These are phyloP conservation scores for Aspergillus intermedius DNA, from an alignment of 2,329 filamentous ascomycete genomes.

Conservation along the genomic window DNA sequence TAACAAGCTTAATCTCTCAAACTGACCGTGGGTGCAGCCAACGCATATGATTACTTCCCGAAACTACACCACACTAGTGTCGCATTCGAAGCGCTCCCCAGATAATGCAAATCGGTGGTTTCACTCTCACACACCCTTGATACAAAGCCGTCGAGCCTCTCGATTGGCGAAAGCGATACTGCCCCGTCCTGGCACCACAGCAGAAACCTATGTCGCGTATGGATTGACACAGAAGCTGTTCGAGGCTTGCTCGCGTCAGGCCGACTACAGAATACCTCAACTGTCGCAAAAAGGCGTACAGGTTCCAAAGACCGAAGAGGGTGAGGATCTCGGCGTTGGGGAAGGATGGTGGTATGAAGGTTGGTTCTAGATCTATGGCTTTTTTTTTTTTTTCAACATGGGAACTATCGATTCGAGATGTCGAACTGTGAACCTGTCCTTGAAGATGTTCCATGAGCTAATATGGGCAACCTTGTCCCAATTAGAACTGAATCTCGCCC, in stretches of 20 bases:
- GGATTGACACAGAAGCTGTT: conserved; percentile 72
- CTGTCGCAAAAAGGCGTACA: conserved; percentile 58
- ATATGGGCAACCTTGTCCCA: background rate
- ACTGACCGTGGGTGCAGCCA: background rate
- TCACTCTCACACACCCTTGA: conserved; percentile 5
- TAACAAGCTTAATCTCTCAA: background rate
- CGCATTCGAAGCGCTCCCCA: conserved; percentile 10
- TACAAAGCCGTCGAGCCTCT: conserved; percentile 16
- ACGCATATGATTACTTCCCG: background rate
- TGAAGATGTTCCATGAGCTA: background rate
- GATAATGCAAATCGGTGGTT: conserved; percentile 8
- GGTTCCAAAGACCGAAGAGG: conserved; percentile 65
- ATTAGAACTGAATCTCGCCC: conserved; percentile 67
- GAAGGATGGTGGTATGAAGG: conserved; percentile 76
- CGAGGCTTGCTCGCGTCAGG: conserved; percentile 65
- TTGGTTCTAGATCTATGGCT: conserved; percentile 36
- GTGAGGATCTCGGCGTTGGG: conserved; percentile 73
- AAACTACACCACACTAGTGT: background rate
- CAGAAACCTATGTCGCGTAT: conserved; percentile 71
- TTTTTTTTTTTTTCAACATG: background rate
- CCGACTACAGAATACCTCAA: conserved; percentile 69
- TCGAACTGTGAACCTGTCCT: background rate
- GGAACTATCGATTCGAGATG: background rate
- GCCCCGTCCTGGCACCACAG: conserved; percentile 34
- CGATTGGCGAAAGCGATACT: conserved; percentile 25